Evolutionary conservation across 345 rosid species (phyloP), one percentile per base, ranked within the genome.

Genomic region (Pelargonium nanum): DNA sequence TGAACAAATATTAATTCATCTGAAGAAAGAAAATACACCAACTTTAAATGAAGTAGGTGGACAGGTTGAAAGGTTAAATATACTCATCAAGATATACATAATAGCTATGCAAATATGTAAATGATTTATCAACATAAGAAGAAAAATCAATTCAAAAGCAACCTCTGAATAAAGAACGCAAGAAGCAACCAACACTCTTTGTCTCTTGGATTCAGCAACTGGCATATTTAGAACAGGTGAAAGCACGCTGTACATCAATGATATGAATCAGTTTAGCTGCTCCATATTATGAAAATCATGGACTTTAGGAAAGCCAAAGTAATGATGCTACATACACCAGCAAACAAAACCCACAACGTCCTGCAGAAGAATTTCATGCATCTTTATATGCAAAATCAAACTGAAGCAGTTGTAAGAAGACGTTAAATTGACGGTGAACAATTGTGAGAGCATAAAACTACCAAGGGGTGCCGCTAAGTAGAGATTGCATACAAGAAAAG

Each of bases 81-180:
- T 40, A 40, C 48, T 12, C 48, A 40, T 40, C 15, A 40, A 52
- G 22, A 23, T 12, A 22, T 22, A 21, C 30, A 22, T 23, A 23
- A 45, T 24, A 19, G 55, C 28, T 12, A 5, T 12, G 24, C 26
- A 22, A 60, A 26, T 58, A 44, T 24, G n/a, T 20, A 26, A 19
- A 25, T 51, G 34, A 19, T 55, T 15, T 19, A 22, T 40, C 48
- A 40, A 12, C 2, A 12, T 2, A 40, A 40, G 13, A 40, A 40
- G 48, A 40, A 40, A 40, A 40, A 40, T 17, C n/a, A n/a, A n/a
- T n/a, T 55, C 32, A 69, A 64, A 78, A 82, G 96, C 70, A 73
- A 94, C 99, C 99, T 94, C 99, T 40, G 99, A 88, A 79, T 83
- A 94, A 15, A 94, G 89, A 77, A 94, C 91, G 72, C 99, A 94